phyloP scores from a whole-genome alignment of 75 land plant species.

The Gnetum montanum region DNA sequence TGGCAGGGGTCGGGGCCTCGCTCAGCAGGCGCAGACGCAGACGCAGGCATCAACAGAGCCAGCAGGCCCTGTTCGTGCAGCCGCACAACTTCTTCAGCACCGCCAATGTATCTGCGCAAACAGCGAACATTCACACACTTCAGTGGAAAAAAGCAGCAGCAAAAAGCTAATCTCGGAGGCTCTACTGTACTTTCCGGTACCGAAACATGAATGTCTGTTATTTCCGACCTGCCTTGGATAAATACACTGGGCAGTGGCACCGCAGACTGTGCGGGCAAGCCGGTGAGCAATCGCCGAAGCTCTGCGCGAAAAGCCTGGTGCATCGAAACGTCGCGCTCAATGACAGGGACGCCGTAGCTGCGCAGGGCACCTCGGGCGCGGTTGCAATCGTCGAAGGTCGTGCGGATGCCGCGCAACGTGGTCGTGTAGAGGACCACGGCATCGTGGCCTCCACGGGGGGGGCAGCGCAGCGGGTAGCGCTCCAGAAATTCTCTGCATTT shows the following conservation, averaged over 20 bases:
- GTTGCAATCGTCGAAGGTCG: slow-evolving; percentile 78
- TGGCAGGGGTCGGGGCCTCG: slow-evolving; percentile 39
- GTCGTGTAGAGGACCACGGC: slow-evolving; percentile 71
- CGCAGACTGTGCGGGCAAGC: no score
- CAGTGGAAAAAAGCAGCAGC: no score
- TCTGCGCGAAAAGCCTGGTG: slow-evolving; percentile 66
- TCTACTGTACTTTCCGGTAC: no score
- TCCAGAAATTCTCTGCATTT: no score
- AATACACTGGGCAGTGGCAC: slow-evolving; percentile 52
- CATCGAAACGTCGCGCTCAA: slow-evolving; percentile 85
- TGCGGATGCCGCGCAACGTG: slow-evolving; percentile 56
- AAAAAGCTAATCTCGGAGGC: no score
- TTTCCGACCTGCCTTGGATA: slow-evolving; percentile 52
- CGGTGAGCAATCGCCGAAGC: slow-evolving; percentile 45
- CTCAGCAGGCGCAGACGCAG: slow-evolving; percentile 37
- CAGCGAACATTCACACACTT: no score
- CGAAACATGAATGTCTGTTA: no score
- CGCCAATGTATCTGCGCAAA: slow-evolving; percentile 75
- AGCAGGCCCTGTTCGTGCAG: slow-evolving; percentile 58
- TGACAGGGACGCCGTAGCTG: slow-evolving; percentile 32
- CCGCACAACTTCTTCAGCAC: slow-evolving; percentile 55
- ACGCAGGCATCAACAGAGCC: slow-evolving; percentile 28
- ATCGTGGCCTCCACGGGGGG: slow-evolving; percentile 58
- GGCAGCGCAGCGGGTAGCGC: no score
- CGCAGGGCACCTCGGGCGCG: slow-evolving; percentile 36